These are phyloP conservation scores for Neonectria coccinea DNA, from an alignment of 2,329 filamentous ascomycete species.

Conservation along the genomic window DNA sequence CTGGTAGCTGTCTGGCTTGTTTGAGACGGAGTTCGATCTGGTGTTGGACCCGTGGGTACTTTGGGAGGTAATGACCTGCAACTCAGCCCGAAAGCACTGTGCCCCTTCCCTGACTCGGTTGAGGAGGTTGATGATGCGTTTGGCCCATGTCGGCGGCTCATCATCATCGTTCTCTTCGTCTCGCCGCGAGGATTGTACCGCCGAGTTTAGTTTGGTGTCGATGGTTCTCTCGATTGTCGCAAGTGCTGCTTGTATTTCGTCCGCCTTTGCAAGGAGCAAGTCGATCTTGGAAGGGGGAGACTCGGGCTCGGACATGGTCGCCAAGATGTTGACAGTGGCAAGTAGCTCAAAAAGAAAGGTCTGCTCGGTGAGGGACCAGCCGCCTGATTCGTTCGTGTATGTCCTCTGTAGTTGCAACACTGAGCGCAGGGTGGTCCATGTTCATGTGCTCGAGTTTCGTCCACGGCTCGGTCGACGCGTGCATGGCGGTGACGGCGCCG, in stretches of 20 bases:
- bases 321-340: background rate
- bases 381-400: too few species aligned
- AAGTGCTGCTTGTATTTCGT: background rate
- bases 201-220: too few species aligned
- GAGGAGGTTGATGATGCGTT: background rate
- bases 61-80: background rate
- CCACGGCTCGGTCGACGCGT: too few species aligned
- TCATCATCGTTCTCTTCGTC: background rate
- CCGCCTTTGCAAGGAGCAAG: background rate
- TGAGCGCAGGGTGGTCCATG: too few species aligned
- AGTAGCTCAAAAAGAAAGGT: background rate
- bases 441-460: too few species aligned
- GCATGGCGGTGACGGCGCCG: too few species aligned
- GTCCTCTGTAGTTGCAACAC: too few species aligned
- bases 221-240: background rate
- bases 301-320: background rate
- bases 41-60: background rate
- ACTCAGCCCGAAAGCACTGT: background rate
- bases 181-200: background rate
- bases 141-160: background rate
- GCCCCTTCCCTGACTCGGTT: background rate
- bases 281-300: background rate
- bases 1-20: background rate
- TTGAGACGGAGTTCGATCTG: background rate
- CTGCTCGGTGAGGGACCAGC: background rate